phyloP scores from a whole-genome alignment of 2,329 filamentous ascomycete species.

The Gyromitra esculenta region DNA sequence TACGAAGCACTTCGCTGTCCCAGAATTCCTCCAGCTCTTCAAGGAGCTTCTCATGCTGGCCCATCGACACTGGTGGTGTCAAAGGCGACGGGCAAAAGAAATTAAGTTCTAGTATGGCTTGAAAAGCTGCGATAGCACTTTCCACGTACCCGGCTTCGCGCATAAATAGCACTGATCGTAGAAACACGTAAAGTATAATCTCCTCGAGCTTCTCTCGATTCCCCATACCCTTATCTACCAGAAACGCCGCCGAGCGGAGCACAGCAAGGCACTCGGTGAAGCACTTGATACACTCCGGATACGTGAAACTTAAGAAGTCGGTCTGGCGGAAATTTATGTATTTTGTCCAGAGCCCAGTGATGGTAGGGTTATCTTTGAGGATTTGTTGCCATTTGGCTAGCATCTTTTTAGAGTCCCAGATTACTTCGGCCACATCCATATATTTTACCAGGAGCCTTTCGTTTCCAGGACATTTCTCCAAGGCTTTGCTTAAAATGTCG shows the following conservation, averaged over 20 bases:
- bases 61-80: conserved; percentile 49
- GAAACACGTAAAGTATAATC: conserved; percentile 71
- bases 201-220: conserved; percentile 54
- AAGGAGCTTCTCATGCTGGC: conserved; percentile 58
- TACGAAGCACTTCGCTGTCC: conserved; percentile 81
- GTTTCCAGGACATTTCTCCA: conserved; percentile 67
- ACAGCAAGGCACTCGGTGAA: conserved; percentile 69
- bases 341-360: conserved; percentile 76
- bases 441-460: conserved; percentile 73
- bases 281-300: conserved; percentile 70
- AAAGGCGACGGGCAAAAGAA: conserved; percentile 67
- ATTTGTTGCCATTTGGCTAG: conserved; percentile 73
- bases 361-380: conserved; percentile 67
- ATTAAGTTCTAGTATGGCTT: conserved; percentile 78
- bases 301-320: conserved; percentile 72
- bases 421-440: conserved; percentile 76
- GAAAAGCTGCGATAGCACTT: conserved; percentile 81
- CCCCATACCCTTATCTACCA: conserved; percentile 12
- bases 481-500: conserved; percentile 79
- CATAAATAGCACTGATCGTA: conserved; percentile 78
- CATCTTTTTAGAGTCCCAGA: conserved; percentile 75
- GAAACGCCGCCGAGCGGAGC: conserved; percentile 58
- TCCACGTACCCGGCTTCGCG: conserved; percentile 81
- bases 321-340: conserved; percentile 66
- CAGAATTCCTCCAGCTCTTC: conserved; percentile 76